Conservation (phyloP, 495 filamentous ascomycete genomes). For the Penicillium paradoxum region DNA sequence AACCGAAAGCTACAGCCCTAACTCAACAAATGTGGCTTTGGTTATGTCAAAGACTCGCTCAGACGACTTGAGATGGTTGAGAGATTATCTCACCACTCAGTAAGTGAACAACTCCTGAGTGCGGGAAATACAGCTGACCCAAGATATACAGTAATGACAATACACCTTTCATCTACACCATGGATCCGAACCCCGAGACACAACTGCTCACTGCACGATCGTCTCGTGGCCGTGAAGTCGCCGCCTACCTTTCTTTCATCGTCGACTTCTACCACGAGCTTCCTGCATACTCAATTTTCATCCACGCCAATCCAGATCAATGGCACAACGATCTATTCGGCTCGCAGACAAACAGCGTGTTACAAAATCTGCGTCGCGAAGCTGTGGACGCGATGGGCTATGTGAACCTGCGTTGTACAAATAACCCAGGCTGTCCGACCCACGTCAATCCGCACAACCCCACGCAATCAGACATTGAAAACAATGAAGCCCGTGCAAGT, state of each 20-base stretch:
- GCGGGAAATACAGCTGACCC: background rate
- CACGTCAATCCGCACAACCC: constrained; percentile 28
- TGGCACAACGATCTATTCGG: constrained; percentile 45
- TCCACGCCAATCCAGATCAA: constrained; percentile 37
- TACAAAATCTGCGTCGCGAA: constrained; percentile 31
- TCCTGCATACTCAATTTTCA: constrained; percentile 35
- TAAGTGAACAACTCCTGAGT: background rate
- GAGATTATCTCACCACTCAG: background rate
- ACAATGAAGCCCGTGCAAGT: constrained; percentile 31
- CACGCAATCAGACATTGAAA: constrained; percentile 31
- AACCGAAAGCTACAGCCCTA: background rate
- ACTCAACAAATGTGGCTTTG: background rate
- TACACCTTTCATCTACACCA: constrained; percentile 37
- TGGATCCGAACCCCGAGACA: constrained; percentile 26
- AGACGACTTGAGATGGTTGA: constrained; percentile 4
- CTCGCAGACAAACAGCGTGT: constrained; percentile 21
- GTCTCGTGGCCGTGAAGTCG: constrained; percentile 34
- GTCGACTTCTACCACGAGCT: constrained; percentile 36
- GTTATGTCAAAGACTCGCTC: constrained; percentile 1
- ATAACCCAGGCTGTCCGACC: constrained; percentile 35
- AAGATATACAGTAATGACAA: constrained; percentile 11
- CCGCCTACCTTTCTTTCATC: constrained; percentile 40
- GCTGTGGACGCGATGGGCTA: constrained; percentile 38
- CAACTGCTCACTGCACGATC: constrained; percentile 29
- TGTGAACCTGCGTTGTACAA: constrained; percentile 39